Evolutionary conservation across 2,329 filamentous ascomycete species (phyloP).

Genomic region (Fusarium goolgardi): DNA sequence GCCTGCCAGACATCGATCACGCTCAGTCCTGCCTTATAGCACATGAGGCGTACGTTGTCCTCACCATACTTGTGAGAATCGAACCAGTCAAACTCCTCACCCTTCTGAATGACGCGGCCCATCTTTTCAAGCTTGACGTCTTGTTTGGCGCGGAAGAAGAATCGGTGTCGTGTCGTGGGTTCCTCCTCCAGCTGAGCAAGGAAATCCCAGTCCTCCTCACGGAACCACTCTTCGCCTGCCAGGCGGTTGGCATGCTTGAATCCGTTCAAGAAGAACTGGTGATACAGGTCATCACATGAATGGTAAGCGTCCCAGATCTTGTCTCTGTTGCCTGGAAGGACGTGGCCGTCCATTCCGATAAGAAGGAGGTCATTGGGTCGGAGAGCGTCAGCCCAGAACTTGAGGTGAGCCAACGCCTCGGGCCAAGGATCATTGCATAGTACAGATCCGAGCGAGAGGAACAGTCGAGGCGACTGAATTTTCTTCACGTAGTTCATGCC

Average conservation of each 20-base stretch:
- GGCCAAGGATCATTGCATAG: slow-evolving; percentile 57
- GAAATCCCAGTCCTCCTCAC: slow-evolving; percentile 54
- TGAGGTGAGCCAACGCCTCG: slow-evolving; percentile 51
- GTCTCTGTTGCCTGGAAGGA: slow-evolving; percentile 47
- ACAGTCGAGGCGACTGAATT: slow-evolving; percentile 51
- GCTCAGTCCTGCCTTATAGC: slow-evolving; percentile 53
- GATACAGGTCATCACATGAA: slow-evolving; percentile 51
- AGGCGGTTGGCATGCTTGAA: slow-evolving; percentile 54
- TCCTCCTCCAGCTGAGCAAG: slow-evolving; percentile 52
- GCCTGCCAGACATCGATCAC: slow-evolving; percentile 53
- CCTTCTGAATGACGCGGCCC: slow-evolving; percentile 46
- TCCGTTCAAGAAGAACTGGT: slow-evolving; percentile 55
- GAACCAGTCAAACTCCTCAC: slow-evolving; percentile 57
- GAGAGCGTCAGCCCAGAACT: slow-evolving; percentile 53
- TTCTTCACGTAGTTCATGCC: slow-evolving; percentile 49
- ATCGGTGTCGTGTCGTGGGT: slow-evolving; percentile 55
- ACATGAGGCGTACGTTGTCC: slow-evolving; percentile 54
- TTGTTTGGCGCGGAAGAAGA: slow-evolving; percentile 54
- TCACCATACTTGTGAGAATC: slow-evolving; percentile 58
- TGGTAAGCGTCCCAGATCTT: slow-evolving; percentile 58
- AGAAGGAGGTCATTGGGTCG: slow-evolving; percentile 52
- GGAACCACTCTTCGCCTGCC: slow-evolving; percentile 51
- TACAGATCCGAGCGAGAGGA: slow-evolving; percentile 57
- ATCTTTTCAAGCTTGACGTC: slow-evolving; percentile 48
- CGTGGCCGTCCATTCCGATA: slow-evolving; percentile 57